Conservation (phyloP, 2,329 filamentous ascomycete genomes). For the Claviceps pazoutovae region DNA sequence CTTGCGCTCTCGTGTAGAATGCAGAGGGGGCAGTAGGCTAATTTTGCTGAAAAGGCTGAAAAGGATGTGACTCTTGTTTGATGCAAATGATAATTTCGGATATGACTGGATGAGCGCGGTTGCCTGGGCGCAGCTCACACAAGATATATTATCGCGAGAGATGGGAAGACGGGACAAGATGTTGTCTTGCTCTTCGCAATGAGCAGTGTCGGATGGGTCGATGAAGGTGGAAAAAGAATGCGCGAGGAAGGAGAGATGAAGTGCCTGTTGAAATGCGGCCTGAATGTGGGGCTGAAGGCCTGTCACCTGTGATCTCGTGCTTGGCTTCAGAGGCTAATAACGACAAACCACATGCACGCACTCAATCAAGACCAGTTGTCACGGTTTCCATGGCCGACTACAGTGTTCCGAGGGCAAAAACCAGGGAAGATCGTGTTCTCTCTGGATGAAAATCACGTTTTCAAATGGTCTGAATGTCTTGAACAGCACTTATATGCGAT, state of each 20-base stretch:
- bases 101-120: not conserved
- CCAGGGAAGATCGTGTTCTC: too few species aligned
- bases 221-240: not conserved
- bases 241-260: not conserved
- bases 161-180: not conserved
- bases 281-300: not conserved
- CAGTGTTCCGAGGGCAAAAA: too few species aligned
- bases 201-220: constrained; percentile 1
- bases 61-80: constrained; percentile 1
- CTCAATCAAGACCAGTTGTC: too few species aligned
- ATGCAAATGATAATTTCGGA: not conserved
- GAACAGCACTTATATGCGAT: too few species aligned
- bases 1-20: not conserved
- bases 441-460: too few species aligned
- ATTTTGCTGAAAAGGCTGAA: constrained; percentile 1
- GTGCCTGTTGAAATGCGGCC: not conserved
- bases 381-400: too few species aligned
- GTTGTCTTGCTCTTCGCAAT: not conserved
- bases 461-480: too few species aligned
- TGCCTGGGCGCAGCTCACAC: not conserved
- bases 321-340: not conserved
- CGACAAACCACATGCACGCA: not conserved
- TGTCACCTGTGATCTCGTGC: not conserved
- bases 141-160: not conserved
- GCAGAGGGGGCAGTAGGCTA: not conserved